Evolutionary conservation across 495 filamentous ascomycete species (phyloP), one percentile per base, ranked within the genome.

Genomic region (Delitschia confertaspora): DNA sequence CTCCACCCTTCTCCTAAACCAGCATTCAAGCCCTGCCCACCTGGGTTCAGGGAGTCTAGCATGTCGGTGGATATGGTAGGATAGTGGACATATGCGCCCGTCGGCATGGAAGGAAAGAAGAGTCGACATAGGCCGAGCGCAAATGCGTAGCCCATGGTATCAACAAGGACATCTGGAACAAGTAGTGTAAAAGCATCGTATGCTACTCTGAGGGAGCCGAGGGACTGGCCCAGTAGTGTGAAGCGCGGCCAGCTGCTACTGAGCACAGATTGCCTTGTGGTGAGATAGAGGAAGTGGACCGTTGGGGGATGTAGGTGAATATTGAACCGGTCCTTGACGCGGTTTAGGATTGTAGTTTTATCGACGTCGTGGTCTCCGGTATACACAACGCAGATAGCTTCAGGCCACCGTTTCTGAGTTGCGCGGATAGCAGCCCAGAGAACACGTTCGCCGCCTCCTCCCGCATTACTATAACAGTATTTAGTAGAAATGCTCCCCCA

Each of bases 81-180:
- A 59, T 95, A 98, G 62, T 98, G 91, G 2, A 98, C 88, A 57
- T 98, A 98, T 10, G 91, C 91, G 24, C 73, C 85, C 2, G 85
- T 93, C 3, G 93, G 88, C 14, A 95, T 76, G 10, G 65, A 59
- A 1, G 73, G 80, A 64, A 98, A 95, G 16, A 95, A 72, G 33
- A 79, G 72, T 56, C 89, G 93, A 65, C 72, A 79, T 9, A 94
- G 66, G 3, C 83, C 85, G 8, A 94, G 71, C 2, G 83, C 73
- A 61, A 96, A 98, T 16, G 89, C 85, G 61, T 96, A 96, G 51
- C 91, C 91, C 88, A 96, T 95, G 4, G 91, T 98, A 58, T 98
- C 91, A 54, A 98, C 71, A 53, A 95, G 94, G 38, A 96, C 74
- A 58, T 98, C 93, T 0, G 91, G 93, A 1, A 87, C 84, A 2